These are phyloP conservation scores for Rhamnella rubrinervis DNA, from an alignment of 331 rosid genomes.

Conservation along the genomic window DNA sequence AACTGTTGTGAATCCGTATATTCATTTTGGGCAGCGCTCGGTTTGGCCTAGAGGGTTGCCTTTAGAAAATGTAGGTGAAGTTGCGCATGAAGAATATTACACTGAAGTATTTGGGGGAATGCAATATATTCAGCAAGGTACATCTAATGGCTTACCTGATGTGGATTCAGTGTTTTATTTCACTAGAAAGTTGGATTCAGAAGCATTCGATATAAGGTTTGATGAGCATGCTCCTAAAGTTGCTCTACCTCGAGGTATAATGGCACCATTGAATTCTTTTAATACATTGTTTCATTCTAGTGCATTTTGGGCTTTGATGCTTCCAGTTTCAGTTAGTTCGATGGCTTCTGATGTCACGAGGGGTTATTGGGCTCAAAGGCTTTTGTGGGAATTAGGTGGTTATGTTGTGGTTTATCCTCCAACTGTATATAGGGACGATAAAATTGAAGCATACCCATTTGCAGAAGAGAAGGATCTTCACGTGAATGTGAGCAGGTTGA, in stretches of 20 bases:
- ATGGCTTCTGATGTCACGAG: slow-evolving; percentile 53
- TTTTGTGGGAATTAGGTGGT: slow-evolving; percentile 49
- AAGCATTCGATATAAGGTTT: slow-evolving; percentile 35
- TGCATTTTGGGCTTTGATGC: slow-evolving; percentile 52
- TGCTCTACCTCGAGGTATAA: slow-evolving; percentile 44
- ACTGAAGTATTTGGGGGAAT: slow-evolving; percentile 40
- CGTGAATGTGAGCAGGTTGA: slow-evolving; percentile 41
- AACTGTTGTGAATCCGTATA: slow-evolving; percentile 28
- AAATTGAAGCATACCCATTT: slow-evolving; percentile 36
- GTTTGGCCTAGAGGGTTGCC: slow-evolving; percentile 41
- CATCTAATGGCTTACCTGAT: slow-evolving; percentile 50
- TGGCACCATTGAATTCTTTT: slow-evolving; percentile 46
- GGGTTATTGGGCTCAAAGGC: slow-evolving; percentile 50
- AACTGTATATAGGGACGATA: slow-evolving; percentile 37
- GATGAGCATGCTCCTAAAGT: slow-evolving; percentile 46
- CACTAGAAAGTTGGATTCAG: slow-evolving; percentile 39
- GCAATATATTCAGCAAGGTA: slow-evolving; percentile 47
- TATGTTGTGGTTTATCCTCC: slow-evolving; percentile 45
- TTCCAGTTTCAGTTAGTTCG: slow-evolving; percentile 47
- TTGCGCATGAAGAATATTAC: slow-evolving; percentile 25
- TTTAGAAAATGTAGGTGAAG: slow-evolving; percentile 32
- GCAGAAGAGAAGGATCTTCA: slow-evolving; percentile 49
- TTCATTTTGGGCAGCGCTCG: slow-evolving; percentile 35
- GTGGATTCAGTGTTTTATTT: slow-evolving; percentile 50
- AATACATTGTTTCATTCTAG: slow-evolving; percentile 39